phyloP scores from a whole-genome alignment of 2,329 filamentous ascomycete species.

The Juglanconis sp. region DNA sequence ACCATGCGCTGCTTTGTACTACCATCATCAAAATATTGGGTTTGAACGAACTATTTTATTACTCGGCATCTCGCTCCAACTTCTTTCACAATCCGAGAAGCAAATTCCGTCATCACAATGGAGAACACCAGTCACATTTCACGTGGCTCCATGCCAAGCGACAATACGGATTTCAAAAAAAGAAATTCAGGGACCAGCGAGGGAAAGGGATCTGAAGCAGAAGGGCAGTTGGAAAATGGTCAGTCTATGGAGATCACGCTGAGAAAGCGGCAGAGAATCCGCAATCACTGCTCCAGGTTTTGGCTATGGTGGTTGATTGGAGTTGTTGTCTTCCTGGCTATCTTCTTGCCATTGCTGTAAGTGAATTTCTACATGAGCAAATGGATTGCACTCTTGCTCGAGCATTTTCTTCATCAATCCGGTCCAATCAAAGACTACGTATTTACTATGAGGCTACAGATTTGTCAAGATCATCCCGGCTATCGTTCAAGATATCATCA shows the following conservation, averaged over 20 bases:
- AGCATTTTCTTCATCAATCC: background rate
- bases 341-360: conserved; percentile 3
- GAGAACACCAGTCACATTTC: background rate
- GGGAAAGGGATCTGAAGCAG: background rate
- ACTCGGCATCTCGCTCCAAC: background rate
- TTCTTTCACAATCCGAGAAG: background rate
- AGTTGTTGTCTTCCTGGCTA: background rate
- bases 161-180: background rate
- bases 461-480: conserved; percentile 5
- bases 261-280: background rate
- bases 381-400: background rate
- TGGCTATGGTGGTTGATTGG: conserved; percentile 9
- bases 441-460: background rate
- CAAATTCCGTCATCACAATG: background rate
- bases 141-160: background rate
- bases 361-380: background rate
- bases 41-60: no score
- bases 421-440: background rate
- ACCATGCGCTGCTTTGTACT: background rate
- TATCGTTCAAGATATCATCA: background rate
- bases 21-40: background rate
- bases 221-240: background rate
- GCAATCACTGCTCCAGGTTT: background rate
- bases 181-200: background rate
- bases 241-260: background rate